Evolutionary conservation across 2,329 filamentous ascomycete genomes (phyloP).

Genomic region (Colletotrichum graminicola): DNA sequence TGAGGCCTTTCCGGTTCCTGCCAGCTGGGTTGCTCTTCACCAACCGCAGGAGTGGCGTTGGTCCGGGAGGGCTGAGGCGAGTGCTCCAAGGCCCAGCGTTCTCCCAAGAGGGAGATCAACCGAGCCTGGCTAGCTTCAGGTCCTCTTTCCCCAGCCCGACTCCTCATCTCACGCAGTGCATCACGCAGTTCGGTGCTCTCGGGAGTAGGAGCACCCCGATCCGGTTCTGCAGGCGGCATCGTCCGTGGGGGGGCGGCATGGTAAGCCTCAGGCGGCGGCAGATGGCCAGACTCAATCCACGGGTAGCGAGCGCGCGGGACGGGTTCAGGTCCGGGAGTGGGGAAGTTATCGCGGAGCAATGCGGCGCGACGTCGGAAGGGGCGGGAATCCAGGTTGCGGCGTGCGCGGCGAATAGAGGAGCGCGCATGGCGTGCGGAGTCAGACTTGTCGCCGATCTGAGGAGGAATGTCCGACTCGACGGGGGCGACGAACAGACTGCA

Average conservation of each 20-base stretch:
- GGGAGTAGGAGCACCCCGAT: slow-evolving; percentile 14
- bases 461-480: slow-evolving; percentile 57
- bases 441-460: slow-evolving; percentile 50
- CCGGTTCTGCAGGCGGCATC: slow-evolving; percentile 18
- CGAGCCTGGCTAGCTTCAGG: slow-evolving; percentile 13
- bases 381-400: slow-evolving; percentile 51
- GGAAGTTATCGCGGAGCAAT: slow-evolving; percentile 39
- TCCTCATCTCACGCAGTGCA: slow-evolving; percentile 29
- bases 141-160: slow-evolving; percentile 6
- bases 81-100: slow-evolving; percentile 30
- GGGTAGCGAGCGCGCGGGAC: slow-evolving; percentile 37
- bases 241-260: slow-evolving; percentile 24
- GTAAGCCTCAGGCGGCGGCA: slow-evolving; percentile 42
- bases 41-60: slow-evolving; percentile 16
- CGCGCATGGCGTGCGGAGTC: slow-evolving; percentile 48
- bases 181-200: slow-evolving; percentile 26
- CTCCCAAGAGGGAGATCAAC: slow-evolving; percentile 35
- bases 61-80: slow-evolving; percentile 10
- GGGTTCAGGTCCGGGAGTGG: slow-evolving; percentile 35
- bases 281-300: slow-evolving; percentile 42
- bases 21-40: slow-evolving; percentile 23
- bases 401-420: slow-evolving; percentile 56
- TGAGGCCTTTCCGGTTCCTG: slow-evolving; percentile 17
- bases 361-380: slow-evolving; percentile 48
- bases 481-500: slow-evolving; percentile 61